Evolutionary conservation across 2,329 filamentous ascomycete genomes (phyloP), one percentile per base, ranked within the genome.

Genomic region (Botrytis squamosa): DNA sequence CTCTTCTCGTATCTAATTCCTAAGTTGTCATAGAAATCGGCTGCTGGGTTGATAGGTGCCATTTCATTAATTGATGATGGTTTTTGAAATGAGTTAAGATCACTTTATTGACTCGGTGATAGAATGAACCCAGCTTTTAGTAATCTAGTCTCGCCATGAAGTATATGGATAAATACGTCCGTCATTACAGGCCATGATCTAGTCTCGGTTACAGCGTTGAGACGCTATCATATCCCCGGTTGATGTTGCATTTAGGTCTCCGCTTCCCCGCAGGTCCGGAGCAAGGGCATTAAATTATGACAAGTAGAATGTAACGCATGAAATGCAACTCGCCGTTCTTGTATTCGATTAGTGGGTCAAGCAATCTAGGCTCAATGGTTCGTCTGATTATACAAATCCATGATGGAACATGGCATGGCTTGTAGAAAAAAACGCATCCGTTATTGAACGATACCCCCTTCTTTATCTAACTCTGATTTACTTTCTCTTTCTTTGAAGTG

Each of bases 1-100:
- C n/a, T 44, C 16, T 64, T 44, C 62, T 64, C 62, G 22, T 67
- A 67, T 46, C 52, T 70, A 12, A 62, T 62, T 33, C 68, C 68
- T 20, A 70, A 9, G 29, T 57, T 70, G 22, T 70, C 52, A n/a
- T 44, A 70, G 55, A 70, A 70, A 62, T 70, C 68, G n/a, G 68
- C 68, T 14, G 52, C 46, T 60, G 68, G 57, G 40, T 62, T 60
- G 36, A 70, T 38, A 14, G 44, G 33, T 67, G 64, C 14, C 64
- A 52, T 67, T 38, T 38, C 12, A n/a, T 25, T 25, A 8, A 33
- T 67, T 38, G 22, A 52, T 52, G 25, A 12, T 12, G 14, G 18
- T 38, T 14, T 46, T 67, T 52, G n/a, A 44, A 16, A 38, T 44
- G 16, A 20, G 40, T 44, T 64, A 4, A 29, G 18, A 64, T 64